A percentile compares a stretch with the other conserved stretches of the same genome.
Conservation (phyloP, 2,329 filamentous ascomycete genomes). For the Rutstroemia sp. region DNA sequence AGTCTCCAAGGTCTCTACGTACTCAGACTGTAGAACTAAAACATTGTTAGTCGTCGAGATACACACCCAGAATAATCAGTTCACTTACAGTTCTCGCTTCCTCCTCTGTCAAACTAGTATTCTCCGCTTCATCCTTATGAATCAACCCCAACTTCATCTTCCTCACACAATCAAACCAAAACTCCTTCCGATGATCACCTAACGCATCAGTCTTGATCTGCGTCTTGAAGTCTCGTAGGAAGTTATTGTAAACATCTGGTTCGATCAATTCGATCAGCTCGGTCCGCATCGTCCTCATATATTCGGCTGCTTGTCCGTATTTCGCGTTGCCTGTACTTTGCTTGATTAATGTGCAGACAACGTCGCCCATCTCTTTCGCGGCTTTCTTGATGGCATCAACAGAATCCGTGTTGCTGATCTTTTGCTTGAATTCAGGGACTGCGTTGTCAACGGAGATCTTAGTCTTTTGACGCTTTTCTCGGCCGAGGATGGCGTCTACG, state of each 20-base stretch:
- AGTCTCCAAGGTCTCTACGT: background rate
- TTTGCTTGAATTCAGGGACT: conserved; percentile 84
- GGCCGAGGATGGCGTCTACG: conserved; percentile 69
- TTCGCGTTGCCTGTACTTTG: conserved; percentile 68
- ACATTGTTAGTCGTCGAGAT: background rate
- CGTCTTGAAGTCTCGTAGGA: conserved; percentile 63
- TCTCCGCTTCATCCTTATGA: conserved; percentile 51
- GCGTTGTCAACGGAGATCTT: conserved; percentile 64
- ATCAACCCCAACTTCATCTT: conserved; percentile 66
- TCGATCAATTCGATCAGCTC: conserved; percentile 70
- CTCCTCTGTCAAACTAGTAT: conserved; percentile 59
- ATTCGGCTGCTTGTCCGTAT: conserved; percentile 70
- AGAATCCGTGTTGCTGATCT: conserved; percentile 54
- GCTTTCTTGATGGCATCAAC: conserved; percentile 58
- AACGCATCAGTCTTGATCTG: conserved; percentile 62
- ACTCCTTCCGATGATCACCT: conserved; percentile 58
- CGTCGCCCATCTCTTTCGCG: conserved; percentile 63
- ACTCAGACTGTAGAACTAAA: conserved; percentile 4
- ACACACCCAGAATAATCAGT: background rate
- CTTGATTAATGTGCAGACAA: conserved; percentile 62
- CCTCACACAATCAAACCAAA: conserved; percentile 68
- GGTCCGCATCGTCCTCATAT: conserved; percentile 69
- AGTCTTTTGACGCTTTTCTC: conserved; percentile 37
- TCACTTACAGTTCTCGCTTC: conserved; percentile 43
- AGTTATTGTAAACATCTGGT: conserved; percentile 68